A percentile compares a stretch with the other conserved stretches of the same genome.
These are phyloP conservation scores for Sclerotinia spermophila DNA, from an alignment of 2,329 filamentous ascomycete genomes.

Conservation along the genomic window DNA sequence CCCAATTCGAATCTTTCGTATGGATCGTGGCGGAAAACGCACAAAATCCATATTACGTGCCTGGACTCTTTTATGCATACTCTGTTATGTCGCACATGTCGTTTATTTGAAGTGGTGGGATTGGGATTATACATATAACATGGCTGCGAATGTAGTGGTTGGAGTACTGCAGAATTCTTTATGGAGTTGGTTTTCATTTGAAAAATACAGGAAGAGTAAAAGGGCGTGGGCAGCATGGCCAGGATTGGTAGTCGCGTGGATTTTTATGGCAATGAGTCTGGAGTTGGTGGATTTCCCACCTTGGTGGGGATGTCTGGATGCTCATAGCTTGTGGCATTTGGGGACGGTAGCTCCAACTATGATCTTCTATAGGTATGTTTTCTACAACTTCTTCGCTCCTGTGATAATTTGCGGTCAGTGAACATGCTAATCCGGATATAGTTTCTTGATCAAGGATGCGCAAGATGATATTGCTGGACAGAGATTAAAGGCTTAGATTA, in stretches of 20 bases:
- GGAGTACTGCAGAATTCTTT: conserved; percentile 77
- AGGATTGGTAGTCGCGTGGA: conserved; percentile 85
- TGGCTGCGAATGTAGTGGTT: conserved; percentile 85
- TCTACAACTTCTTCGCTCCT: no score
- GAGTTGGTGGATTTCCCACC: conserved; percentile 94
- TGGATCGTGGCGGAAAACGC: conserved; percentile 56
- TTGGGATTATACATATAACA: conserved; percentile 98
- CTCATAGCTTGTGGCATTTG: conserved; percentile 93
- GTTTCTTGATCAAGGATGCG: conserved; percentile 83
- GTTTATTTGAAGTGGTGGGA: conserved; percentile 77
- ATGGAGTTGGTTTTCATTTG: conserved; percentile 81
- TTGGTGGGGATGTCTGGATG: conserved; percentile 76
- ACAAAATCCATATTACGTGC: conserved; percentile 52
- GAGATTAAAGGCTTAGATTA: conserved; percentile 64
- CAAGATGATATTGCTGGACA: conserved; percentile 74
- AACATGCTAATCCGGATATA: conserved; percentile 39
- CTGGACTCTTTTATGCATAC: conserved; percentile 72
- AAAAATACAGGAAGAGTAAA: conserved; percentile 66
- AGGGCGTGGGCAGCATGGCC: conserved; percentile 85
- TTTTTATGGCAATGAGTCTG: conserved; percentile 90
- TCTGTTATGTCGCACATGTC: conserved; percentile 72
- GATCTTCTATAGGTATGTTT: conserved; percentile 89
- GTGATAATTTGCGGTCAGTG: background rate
- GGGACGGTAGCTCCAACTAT: conserved; percentile 85
- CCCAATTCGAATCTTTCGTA: conserved; percentile 74